A percentile compares a stretch with the other conserved stretches of the same genome.
Evolutionary conservation across 768 basidiomycete species (phyloP).

Genomic region (Leccinum subgranulosum): DNA sequence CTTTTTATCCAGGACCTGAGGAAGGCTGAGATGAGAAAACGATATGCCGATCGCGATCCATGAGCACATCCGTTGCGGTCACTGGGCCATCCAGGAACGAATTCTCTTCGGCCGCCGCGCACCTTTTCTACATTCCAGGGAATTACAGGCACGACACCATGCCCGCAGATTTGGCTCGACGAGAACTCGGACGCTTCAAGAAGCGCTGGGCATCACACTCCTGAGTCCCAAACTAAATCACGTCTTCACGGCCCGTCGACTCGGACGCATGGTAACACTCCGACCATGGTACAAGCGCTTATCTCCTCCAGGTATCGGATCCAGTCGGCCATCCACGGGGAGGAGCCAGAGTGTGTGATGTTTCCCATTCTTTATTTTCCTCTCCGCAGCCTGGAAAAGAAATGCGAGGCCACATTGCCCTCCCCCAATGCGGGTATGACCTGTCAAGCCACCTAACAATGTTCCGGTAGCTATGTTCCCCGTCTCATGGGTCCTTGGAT

Average conservation of each 20-base stretch:
- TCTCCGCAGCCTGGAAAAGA: neutral
- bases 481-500: neutral
- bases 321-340: neutral
- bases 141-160: slow-evolving; percentile 21
- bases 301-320: slow-evolving; percentile 12
- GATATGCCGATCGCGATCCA: slow-evolving; percentile 17
- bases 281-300: neutral
- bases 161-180: slow-evolving; percentile 7
- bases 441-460: neutral
- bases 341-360: neutral
- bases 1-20: slow-evolving; percentile 20
- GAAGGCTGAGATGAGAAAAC: slow-evolving; percentile 22
- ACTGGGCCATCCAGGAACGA: slow-evolving; percentile 24
- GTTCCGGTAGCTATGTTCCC: neutral
- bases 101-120: slow-evolving; percentile 23
- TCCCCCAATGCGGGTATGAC: neutral
- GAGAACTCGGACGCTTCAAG: slow-evolving; percentile 10
- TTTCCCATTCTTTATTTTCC: neutral
- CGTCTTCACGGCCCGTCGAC: slow-evolving; percentile 3
- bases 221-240: slow-evolving; percentile 8
- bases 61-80: slow-evolving; percentile 16
- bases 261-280: neutral
- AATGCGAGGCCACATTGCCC: neutral
- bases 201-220: slow-evolving; percentile 4
- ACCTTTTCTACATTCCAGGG: slow-evolving; percentile 16